Base-by-base conservation (phyloP, 83 land plant species). In the Picea abies region DNA sequence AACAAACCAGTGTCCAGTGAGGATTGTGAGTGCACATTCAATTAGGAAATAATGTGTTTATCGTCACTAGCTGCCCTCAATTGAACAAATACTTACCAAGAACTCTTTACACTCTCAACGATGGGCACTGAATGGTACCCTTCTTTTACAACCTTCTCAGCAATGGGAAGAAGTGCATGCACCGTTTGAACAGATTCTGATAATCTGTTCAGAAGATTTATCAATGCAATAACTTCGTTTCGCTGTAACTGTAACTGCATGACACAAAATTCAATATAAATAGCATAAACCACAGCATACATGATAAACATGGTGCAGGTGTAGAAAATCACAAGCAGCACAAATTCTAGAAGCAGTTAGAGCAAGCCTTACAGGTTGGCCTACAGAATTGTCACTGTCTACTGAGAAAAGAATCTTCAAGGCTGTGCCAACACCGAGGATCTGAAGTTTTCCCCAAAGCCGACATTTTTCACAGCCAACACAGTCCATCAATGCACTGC, bases 391-490 rank as follows among this genome's bases (percentile, higher is more conserved):
- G 25, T 86, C 68, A 20, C 86, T 88, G 67, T 94, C 83, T 19
- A 84, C 96, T 63, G 94, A 90, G 68, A 97, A 95, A 56, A 97
- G 92, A 20, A 97, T 95, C 67, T 97, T 95, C 79, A 97, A 80
- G 14, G 99, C 99, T 23, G 99, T 97, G 22, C 95, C 97, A 23
- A 97, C 92, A 56, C 96, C 98, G 63, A 90, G 92, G 63, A 95
- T 93, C 79, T 97, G 99, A 82, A 97, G 98, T 85, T 97, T 97
- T 32, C 99, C 99, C 99, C 99, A 97, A 14, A 97, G 88, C 7
- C 98, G 90, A 85, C 99, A 97, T 62, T 97, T 95, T 88, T 97
- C 99, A 88, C 99, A 97, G 5, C 96, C 99, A 11, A 97, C 95
- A 88, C 99, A 97, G 79, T 97, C 98, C 99, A 97, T 97, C 81